Evolutionary conservation across 805 yeast genomes (phyloP).

Genomic region (Myxozyma lipomycoides): DNA sequence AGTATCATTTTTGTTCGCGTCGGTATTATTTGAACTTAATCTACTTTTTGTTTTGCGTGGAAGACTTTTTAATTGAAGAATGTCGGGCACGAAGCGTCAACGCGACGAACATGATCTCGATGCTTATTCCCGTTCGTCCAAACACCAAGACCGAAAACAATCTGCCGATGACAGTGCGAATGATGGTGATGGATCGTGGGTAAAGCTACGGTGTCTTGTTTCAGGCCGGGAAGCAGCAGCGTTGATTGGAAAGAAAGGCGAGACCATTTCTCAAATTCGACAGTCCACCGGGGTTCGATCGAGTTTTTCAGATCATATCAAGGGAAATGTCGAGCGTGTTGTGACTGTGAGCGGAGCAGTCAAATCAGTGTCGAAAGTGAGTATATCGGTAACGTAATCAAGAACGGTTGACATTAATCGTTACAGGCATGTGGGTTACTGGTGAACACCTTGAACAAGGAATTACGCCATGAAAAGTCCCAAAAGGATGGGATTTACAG

Average conservation of each 20-base stretch:
- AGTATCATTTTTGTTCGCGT: no score
- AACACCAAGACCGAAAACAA: not conserved
- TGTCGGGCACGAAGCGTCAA: no score
- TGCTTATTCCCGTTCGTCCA: not conserved
- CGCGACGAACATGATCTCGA: no score
- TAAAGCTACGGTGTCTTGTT: constrained; percentile 17
- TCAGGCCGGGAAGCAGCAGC: constrained; percentile 25
- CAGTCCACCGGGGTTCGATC: constrained; percentile 14
- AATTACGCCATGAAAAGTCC: not conserved
- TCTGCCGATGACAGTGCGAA: not conserved
- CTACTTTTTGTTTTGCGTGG: no score
- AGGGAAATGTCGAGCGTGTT: constrained; percentile 16
- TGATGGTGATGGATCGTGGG: constrained; percentile 4
- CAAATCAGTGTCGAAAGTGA: constrained; percentile 9
- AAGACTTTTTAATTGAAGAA: no score
- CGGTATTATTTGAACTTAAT: no score
- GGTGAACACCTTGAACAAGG: constrained; percentile 1
- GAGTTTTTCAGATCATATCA: constrained; percentile 16
- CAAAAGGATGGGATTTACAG: not conserved
- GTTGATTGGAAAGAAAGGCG: constrained; percentile 21
- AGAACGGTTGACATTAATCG: not conserved
- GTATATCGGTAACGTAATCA: not conserved
- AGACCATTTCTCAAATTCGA: constrained; percentile 12
- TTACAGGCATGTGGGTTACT: constrained; percentile 7
- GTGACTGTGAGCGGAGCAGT: constrained; percentile 15